Conservation (phyloP, 306 rosid species). For the Urtica urens region DNA sequence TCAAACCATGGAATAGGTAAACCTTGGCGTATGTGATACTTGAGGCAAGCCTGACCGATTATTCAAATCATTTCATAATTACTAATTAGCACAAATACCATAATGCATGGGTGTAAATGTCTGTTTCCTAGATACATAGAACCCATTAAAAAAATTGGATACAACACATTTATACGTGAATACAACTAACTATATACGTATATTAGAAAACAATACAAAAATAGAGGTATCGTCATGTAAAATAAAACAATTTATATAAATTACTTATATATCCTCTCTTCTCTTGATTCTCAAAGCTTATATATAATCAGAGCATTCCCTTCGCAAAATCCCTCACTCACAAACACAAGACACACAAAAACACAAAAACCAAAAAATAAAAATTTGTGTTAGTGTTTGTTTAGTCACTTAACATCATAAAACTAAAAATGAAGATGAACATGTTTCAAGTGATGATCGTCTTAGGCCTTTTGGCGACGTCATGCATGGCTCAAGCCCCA, state of each 20-base stretch:
- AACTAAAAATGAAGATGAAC: slow-evolving; percentile 9
- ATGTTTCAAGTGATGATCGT: slow-evolving; percentile 50
- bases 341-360: background rate
- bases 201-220: slow-evolving; percentile 10
- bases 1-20: background rate
- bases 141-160: background rate
- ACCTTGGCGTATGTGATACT: slow-evolving; percentile 14
- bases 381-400: too few species aligned
- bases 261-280: slow-evolving; percentile 2
- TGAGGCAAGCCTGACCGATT: slow-evolving; percentile 18
- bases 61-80: slow-evolving; percentile 18
- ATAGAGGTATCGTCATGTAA: slow-evolving; percentile 40
- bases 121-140: slow-evolving; percentile 1
- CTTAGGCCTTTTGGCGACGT: slow-evolving; percentile 48
- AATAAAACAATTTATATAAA: slow-evolving; percentile 26
- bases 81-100: background rate
- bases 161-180: background rate
- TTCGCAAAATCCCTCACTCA: background rate
- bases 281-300: slow-evolving; percentile 23
- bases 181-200: background rate
- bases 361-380: background rate
- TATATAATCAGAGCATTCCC: slow-evolving; percentile 3
- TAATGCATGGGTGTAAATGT: background rate
- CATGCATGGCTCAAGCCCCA: slow-evolving; percentile 74
- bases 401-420: background rate